Evolutionary conservation across 805 yeast genomes (phyloP), one percentile per base, ranked within the genome.

Genomic region (Pichia gijzeniarum): DNA sequence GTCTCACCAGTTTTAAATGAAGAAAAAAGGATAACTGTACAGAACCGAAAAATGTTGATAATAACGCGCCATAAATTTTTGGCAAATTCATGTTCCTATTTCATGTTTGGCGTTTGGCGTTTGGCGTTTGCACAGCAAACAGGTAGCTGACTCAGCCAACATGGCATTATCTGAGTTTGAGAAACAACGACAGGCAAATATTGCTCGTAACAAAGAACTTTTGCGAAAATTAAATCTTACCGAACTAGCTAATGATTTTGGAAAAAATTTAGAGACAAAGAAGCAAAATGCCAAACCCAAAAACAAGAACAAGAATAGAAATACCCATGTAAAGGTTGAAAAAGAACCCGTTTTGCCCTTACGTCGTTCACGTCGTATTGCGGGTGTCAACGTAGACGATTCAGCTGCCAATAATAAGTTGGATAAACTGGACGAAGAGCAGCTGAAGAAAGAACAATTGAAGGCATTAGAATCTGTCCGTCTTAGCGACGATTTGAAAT

Each of bases 171-270:
- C 85, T 1, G 87, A 80, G 31, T 82, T 85, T 58, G 93, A 85
- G 61, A 74, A 69, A 55, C 80, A 79, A 58, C 65, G 95, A 48
- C 80, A 75, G 57, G 86, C 78, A 48, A 88, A 87, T 59, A 93
- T 91, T 48, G 85, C 80, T 51, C 72, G 98, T 41, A 93, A 91
- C 64, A 79, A 80, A 60, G 85, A 80, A 52, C 73, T 90, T 20
- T 69, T 91, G 43, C 72, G 77, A 53, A 79, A 82, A 52, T 71
- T 91, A 52, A 84, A 88, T 52, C 69, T 91, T 17, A 80, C 78
- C 41, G 64, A 77, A 12, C 62, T 83, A 3, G 71, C 82, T 1
- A 63, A 67, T 28, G 58, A 54, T 31, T 57, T 50, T 35, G 51
- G 51, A 4, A 41, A 45, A 34, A 37, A 40, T 6, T 39, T 28